Percentiles rank a stretch among this genome's conserved stretches.
phyloP scores from a whole-genome alignment of 257 asterid genomes.

The Solanum ossicruentum region DNA sequence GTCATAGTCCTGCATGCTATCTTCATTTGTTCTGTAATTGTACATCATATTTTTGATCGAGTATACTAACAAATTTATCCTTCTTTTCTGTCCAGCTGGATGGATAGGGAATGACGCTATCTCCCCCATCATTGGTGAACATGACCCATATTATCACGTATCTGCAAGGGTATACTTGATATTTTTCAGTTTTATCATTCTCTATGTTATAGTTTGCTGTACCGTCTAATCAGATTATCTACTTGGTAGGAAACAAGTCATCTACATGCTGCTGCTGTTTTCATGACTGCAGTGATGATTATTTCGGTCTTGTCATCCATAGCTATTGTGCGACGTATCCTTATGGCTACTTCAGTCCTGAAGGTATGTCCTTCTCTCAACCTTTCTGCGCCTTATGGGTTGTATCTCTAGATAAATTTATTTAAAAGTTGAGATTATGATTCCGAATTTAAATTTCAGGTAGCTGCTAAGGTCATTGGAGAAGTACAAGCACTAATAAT shows the following conservation, averaged over 20 bases:
- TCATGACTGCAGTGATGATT: conserved; percentile 76
- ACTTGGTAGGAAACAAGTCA: conserved; percentile 69
- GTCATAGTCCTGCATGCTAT: background rate
- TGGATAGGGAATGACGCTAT: conserved; percentile 93
- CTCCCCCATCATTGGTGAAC: conserved; percentile 94
- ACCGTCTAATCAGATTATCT: conserved; percentile 4
- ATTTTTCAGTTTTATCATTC: conserved; percentile 1
- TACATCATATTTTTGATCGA: background rate
- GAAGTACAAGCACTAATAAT: conserved; percentile 85
- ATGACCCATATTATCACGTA: conserved; percentile 77
- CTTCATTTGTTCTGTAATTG: background rate
- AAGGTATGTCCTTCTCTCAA: conserved; percentile 44
- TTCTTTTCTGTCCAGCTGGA: conserved; percentile 56
- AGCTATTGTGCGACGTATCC: conserved; percentile 89
- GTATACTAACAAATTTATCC: background rate
- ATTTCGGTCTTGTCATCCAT: conserved; percentile 76
- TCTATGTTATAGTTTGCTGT: background rate
- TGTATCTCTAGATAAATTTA: background rate
- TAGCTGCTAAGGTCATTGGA: conserved; percentile 98
- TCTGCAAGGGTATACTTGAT: conserved; percentile 64
- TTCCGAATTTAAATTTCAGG: conserved; percentile 31
- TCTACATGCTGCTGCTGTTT: conserved; percentile 78
- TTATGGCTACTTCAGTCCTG: conserved; percentile 95
- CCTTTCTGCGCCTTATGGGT: background rate
- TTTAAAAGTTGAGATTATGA: background rate